Percentiles rank a stretch among this genome's conserved stretches.
Conservation (phyloP, 257 asterid species). For the Ocimum tenuiflorum region DNA sequence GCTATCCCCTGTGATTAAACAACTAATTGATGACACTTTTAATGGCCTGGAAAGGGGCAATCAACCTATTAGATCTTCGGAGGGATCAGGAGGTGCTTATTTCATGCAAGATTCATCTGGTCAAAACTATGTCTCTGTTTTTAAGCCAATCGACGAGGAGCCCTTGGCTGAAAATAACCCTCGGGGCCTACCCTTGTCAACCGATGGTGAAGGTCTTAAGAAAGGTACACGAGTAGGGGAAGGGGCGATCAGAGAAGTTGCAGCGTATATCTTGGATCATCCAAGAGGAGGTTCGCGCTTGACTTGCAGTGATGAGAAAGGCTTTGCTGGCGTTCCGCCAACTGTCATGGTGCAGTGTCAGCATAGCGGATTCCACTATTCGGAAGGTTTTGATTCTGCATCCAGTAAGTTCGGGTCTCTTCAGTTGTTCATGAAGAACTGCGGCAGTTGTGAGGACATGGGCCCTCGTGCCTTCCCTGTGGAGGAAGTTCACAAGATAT, state of each 20-base stretch:
- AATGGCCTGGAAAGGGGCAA: constrained; percentile 46
- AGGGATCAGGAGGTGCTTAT: constrained; percentile 76
- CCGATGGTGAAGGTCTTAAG: constrained; percentile 66
- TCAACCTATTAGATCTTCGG: constrained; percentile 49
- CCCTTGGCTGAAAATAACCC: constrained; percentile 78
- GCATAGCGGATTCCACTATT: constrained; percentile 39
- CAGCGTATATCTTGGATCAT: constrained; percentile 69
- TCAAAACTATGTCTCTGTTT: constrained; percentile 44
- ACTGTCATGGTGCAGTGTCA: constrained; percentile 55
- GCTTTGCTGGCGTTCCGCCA: constrained; percentile 76
- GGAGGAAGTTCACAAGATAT: constrained; percentile 67
- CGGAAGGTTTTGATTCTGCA: constrained; percentile 28
- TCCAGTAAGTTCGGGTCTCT: constrained; percentile 56
- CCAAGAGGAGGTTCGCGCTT: constrained; percentile 42
- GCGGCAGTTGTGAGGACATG: constrained; percentile 77
- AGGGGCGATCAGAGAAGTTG: constrained; percentile 76
- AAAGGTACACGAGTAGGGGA: constrained; percentile 77
- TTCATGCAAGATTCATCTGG: constrained; percentile 64
- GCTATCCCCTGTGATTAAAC: constrained; percentile 35
- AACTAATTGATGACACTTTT: constrained; percentile 43
- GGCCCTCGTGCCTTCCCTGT: constrained; percentile 63
- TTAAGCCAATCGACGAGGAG: constrained; percentile 75
- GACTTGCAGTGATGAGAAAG: constrained; percentile 33
- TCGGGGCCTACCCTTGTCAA: constrained; percentile 52
- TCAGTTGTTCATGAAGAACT: constrained; percentile 65